Evolutionary conservation across 768 basidiomycete species (phyloP).

Genomic region (Leccinum pellstonianum): DNA sequence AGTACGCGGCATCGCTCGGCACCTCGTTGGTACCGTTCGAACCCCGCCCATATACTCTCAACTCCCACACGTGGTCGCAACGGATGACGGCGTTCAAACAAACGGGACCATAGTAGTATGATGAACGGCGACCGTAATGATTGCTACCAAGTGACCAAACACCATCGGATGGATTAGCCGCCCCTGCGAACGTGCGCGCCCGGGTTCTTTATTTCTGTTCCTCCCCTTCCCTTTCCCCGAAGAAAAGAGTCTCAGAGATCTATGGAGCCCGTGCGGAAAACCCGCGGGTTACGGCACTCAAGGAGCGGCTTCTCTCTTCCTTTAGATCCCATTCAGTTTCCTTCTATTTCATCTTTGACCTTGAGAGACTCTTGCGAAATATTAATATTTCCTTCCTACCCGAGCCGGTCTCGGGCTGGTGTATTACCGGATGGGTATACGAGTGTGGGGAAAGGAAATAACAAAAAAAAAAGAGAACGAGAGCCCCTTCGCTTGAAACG

Average conservation of each 20-base stretch:
- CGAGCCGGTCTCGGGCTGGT: background rate
- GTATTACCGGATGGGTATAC: background rate
- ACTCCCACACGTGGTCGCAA: background rate
- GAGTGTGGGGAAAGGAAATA: background rate
- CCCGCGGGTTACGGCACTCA: background rate
- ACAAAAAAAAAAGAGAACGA: background rate
- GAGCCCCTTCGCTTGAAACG: background rate
- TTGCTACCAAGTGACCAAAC: background rate
- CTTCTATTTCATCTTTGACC: background rate
- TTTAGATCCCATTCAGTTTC: background rate
- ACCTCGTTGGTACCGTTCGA: background rate
- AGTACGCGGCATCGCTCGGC: background rate
- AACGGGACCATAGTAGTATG: background rate
- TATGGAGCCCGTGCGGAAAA: background rate
- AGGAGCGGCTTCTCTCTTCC: background rate
- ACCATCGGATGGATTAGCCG: background rate
- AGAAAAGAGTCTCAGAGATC: background rate
- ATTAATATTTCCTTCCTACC: background rate
- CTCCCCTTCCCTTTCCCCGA: background rate
- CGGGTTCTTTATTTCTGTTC: too few relatives aligned
- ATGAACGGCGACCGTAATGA: background rate
- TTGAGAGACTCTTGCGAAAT: background rate
- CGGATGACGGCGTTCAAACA: background rate
- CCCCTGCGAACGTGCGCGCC: background rate
- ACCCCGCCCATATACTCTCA: background rate